Conservation (phyloP, 305 asterid genomes). For the Ruellia speciosa region DNA sequence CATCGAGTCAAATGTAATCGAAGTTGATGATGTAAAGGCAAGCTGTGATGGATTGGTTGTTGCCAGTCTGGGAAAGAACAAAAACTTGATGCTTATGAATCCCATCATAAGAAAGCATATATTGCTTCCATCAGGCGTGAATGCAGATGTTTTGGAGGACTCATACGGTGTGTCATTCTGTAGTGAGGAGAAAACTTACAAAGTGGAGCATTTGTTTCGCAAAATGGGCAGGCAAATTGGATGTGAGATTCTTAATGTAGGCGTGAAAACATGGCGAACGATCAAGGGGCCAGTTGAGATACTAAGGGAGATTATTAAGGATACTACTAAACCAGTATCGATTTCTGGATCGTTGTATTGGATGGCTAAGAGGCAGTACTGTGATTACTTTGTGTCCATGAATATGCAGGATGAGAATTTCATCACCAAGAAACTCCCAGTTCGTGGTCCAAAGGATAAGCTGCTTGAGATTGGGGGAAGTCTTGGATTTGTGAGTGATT, state of each 20-base stretch:
- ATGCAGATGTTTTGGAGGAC: background rate
- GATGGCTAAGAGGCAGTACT: too few species aligned
- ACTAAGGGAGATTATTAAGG: too few species aligned
- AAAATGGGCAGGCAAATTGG: background rate
- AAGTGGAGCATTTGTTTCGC: background rate
- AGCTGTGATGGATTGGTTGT: background rate
- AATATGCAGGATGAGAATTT: conserved; percentile 27
- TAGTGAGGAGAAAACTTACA: background rate
- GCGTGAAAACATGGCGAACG: too few species aligned
- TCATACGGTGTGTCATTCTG: background rate
- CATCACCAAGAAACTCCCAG: too few species aligned
- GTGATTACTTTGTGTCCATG: conserved; percentile 20
- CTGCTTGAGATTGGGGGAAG: too few species aligned
- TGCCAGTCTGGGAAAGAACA: background rate
- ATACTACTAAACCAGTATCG: too few species aligned
- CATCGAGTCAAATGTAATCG: too few species aligned
- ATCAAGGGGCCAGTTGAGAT: background rate
- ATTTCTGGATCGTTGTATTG: too few species aligned
- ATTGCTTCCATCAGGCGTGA: background rate
- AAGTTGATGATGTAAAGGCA: too few species aligned
- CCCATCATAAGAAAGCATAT: background rate
- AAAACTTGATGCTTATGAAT: background rate
- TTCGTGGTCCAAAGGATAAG: too few species aligned
- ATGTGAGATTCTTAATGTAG: too few species aligned
- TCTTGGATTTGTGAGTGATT: too few species aligned